A percentile compares a stretch with the other conserved stretches of the same genome.
These are phyloP conservation scores for Candida railenensis DNA, from an alignment of 805 yeast species.

Conservation along the genomic window DNA sequence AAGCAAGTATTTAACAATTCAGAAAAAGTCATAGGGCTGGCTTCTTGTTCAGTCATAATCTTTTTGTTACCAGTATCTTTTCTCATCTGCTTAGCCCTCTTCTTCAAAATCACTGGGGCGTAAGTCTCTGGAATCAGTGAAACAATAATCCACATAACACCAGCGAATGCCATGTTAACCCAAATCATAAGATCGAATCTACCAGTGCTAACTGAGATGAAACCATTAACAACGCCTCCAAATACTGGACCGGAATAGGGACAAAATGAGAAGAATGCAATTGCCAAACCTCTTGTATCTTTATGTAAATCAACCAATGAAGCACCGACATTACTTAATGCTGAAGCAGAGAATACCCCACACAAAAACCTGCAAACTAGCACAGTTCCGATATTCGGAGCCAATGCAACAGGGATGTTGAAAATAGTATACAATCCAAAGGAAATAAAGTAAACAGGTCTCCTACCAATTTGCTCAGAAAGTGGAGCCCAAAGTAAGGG, in stretches of 20 bases:
- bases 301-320: conserved; percentile 86
- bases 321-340: conserved; percentile 85
- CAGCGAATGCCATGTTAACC: conserved; percentile 93
- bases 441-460: conserved; percentile 78
- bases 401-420: conserved; percentile 84
- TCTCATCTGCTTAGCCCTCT: conserved; percentile 64
- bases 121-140: conserved; percentile 83
- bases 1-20: conserved; percentile 75
- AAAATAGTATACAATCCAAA: conserved; percentile 72
- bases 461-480: conserved; percentile 81
- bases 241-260: conserved; percentile 92
- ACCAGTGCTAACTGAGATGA: conserved; percentile 69
- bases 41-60: conserved; percentile 93
- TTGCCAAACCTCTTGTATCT: conserved; percentile 81
- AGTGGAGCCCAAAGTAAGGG: conserved; percentile 90
- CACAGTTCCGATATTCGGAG: conserved; percentile 78
- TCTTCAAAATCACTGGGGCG: conserved; percentile 75
- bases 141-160: conserved; percentile 71
- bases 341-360: conserved; percentile 84
- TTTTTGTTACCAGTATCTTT: conserved; percentile 77
- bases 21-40: conserved; percentile 63
- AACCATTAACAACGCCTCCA: conserved; percentile 88
- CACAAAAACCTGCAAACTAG: conserved; percentile 81
- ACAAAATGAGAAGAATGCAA: conserved; percentile 87
- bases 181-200: conserved; percentile 73